These are phyloP conservation scores for Xylariaceae sp. DNA, from an alignment of 2,329 filamentous ascomycete genomes.

Conservation along the genomic window DNA sequence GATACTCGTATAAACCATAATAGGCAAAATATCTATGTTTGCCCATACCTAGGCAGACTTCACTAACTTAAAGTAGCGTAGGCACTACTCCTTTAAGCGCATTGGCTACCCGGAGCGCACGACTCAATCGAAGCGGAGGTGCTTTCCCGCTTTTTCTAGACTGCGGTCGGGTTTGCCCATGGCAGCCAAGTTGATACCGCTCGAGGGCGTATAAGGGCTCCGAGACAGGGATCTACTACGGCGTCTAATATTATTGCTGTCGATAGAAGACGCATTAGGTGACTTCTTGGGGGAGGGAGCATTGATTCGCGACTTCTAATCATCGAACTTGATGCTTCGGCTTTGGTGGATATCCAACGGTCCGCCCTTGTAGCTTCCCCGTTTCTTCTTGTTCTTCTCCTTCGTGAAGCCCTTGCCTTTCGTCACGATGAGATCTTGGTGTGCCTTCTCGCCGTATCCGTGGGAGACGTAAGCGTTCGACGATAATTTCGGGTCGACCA, in stretches of 20 bases:
- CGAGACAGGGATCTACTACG: neutral
- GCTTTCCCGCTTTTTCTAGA: conserved; percentile 3
- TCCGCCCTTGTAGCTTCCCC: conserved; percentile 87
- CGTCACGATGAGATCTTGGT: conserved; percentile 85
- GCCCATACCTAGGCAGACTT: too few species aligned
- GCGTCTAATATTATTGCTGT: neutral
- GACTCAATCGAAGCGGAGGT: conserved; percentile 4
- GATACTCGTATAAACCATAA: too few species aligned
- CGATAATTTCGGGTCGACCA: conserved; percentile 68
- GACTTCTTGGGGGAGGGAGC: neutral
- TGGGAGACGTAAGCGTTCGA: conserved; percentile 84
- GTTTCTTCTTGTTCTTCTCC: conserved; percentile 99
- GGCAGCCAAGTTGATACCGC: neutral
- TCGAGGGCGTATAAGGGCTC: neutral
- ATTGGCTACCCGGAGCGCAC: neutral
- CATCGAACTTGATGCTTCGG: conserved; percentile 93
- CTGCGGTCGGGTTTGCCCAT: neutral
- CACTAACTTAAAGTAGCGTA: neutral
- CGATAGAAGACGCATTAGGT: neutral
- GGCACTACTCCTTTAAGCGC: neutral
- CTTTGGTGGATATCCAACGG: conserved; percentile 79
- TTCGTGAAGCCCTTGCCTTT: conserved; percentile 98
- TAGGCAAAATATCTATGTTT: too few species aligned
- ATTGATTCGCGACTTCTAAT: conserved; percentile 53
- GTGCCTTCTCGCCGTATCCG: conserved; percentile 86